These are phyloP conservation scores for Chalciporus sp. DNA, from an alignment of 1,284 basidiomycete genomes.

Conservation along the genomic window DNA sequence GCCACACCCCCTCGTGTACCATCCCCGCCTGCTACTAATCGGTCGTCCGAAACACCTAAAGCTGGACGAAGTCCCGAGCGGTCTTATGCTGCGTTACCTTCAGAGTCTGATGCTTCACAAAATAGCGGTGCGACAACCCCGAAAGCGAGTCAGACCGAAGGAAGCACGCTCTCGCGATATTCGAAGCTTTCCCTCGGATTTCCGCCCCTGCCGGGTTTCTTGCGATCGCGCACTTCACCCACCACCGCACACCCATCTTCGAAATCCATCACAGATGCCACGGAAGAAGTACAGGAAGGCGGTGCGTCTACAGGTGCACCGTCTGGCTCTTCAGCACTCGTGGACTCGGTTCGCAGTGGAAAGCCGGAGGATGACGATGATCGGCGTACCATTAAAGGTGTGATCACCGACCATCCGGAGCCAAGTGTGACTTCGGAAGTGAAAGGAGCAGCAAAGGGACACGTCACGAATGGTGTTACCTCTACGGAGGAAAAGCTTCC, in stretches of 20 bases:
- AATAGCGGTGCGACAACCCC: constrained; percentile 59
- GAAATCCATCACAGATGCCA: constrained; percentile 27
- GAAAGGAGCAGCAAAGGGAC: constrained; percentile 18
- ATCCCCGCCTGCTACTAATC: constrained; percentile 20
- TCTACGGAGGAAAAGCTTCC: constrained; percentile 29
- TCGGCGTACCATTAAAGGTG: constrained; percentile 58
- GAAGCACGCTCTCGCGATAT: constrained; percentile 37
- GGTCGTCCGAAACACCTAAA: constrained; percentile 35
- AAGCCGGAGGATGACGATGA: constrained; percentile 53
- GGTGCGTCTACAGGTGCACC: constrained; percentile 19
- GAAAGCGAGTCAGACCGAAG: constrained; percentile 36
- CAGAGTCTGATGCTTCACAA: constrained; percentile 42
- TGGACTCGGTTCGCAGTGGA: constrained; percentile 3
- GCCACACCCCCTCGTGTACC: constrained; percentile 27
- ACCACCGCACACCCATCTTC: constrained; percentile 23
- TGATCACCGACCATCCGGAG: constrained; percentile 34
- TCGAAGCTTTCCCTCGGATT: constrained; percentile 55
- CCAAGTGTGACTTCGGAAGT: constrained; percentile 11
- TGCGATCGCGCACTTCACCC: constrained; percentile 60
- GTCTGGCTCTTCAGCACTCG: constrained; percentile 9
- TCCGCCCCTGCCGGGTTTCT: constrained; percentile 64
- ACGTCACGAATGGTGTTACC: neutral
- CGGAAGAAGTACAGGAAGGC: constrained; percentile 28
- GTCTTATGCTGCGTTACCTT: constrained; percentile 30
- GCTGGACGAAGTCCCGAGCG: constrained; percentile 34